Conservation (phyloP, 306 rosid species). For the Cicer pinnatifidum region DNA sequence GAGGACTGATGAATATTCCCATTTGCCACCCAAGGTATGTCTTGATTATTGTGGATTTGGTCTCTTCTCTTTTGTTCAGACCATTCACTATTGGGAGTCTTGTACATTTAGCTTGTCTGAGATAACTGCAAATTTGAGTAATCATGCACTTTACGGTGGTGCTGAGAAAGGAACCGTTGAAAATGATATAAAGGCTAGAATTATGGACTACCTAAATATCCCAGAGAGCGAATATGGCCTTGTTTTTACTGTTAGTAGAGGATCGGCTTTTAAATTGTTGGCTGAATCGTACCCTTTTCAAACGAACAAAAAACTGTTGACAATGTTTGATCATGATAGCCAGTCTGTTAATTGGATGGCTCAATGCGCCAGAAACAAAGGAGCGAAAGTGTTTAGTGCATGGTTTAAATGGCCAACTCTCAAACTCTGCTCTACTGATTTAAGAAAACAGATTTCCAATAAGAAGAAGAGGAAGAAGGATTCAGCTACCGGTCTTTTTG, state of each 20-base stretch:
- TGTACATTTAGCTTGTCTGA: conserved; percentile 95
- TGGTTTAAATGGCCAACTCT: conserved; percentile 99
- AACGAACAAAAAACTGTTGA: conserved; percentile 80
- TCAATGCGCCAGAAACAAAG: conserved; percentile 88
- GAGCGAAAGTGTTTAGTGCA: conserved; percentile 86
- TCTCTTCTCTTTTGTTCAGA: conserved; percentile 86
- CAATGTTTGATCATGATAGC: conserved; percentile 98
- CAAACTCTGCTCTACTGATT: conserved; percentile 90
- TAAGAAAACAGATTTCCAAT: conserved; percentile 85
- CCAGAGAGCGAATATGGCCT: conserved; percentile 96
- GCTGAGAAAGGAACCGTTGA: conserved; percentile 89
- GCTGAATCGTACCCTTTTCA: conserved; percentile 95
- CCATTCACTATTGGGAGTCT: conserved; percentile 93
- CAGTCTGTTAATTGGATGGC: conserved; percentile 97
- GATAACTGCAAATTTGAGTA: conserved; percentile 91
- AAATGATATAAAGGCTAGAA: conserved; percentile 79
- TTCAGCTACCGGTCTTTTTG: conserved; percentile 87
- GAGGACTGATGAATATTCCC: conserved; percentile 84
- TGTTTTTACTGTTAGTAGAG: conserved; percentile 95
- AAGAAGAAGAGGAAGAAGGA: conserved; percentile 94
- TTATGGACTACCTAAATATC: conserved; percentile 92
- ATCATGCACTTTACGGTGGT: conserved; percentile 92
- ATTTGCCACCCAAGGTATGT: conserved; percentile 92
- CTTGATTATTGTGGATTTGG: conserved; percentile 99
- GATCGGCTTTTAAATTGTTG: conserved; percentile 84